These are phyloP conservation scores for Hygrocybe punicea DNA, from an alignment of 768 basidiomycete genomes.

Conservation along the genomic window DNA sequence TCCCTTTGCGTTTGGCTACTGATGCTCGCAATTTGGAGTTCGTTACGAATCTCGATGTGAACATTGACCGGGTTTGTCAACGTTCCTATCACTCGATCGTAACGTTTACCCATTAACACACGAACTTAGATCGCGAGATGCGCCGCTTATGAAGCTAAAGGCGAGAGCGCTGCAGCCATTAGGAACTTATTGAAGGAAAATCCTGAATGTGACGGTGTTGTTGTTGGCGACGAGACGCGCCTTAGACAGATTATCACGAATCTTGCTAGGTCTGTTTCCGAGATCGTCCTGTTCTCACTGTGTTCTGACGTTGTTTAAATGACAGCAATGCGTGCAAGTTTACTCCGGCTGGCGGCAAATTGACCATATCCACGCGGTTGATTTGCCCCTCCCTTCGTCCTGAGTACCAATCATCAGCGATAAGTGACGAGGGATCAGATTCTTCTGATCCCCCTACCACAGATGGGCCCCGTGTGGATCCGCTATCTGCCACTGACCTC, in stretches of 20 bases:
- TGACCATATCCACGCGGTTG: slow-evolving; percentile 65
- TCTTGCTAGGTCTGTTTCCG: slow-evolving; percentile 58
- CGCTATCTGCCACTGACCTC: slow-evolving; percentile 40
- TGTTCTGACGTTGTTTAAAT: background rate
- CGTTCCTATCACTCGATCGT: background rate
- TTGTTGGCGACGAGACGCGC: slow-evolving; percentile 81
- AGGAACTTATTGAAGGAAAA: slow-evolving; percentile 40
- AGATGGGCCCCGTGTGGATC: slow-evolving; percentile 27
- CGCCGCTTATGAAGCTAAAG: slow-evolving; percentile 59
- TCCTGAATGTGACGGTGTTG: slow-evolving; percentile 57
- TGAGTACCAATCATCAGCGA: slow-evolving; percentile 14
- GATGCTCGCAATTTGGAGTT: slow-evolving; percentile 66
- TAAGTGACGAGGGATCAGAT: background rate
- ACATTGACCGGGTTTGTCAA: slow-evolving; percentile 55
- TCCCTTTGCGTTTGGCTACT: slow-evolving; percentile 64
- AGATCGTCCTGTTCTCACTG: background rate
- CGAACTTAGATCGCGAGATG: slow-evolving; percentile 50
- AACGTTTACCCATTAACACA: background rate
- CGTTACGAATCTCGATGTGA: slow-evolving; percentile 62
- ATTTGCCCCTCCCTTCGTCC: slow-evolving; percentile 35
- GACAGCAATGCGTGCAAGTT: slow-evolving; percentile 77
- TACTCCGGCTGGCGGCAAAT: slow-evolving; percentile 63
- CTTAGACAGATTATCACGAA: slow-evolving; percentile 81
- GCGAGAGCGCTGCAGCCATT: slow-evolving; percentile 44
- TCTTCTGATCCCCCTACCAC: slow-evolving; percentile 10